These are phyloP conservation scores for Halteria grandinella DNA, from an alignment of 73 alveolate species.

Conservation along the genomic window DNA sequence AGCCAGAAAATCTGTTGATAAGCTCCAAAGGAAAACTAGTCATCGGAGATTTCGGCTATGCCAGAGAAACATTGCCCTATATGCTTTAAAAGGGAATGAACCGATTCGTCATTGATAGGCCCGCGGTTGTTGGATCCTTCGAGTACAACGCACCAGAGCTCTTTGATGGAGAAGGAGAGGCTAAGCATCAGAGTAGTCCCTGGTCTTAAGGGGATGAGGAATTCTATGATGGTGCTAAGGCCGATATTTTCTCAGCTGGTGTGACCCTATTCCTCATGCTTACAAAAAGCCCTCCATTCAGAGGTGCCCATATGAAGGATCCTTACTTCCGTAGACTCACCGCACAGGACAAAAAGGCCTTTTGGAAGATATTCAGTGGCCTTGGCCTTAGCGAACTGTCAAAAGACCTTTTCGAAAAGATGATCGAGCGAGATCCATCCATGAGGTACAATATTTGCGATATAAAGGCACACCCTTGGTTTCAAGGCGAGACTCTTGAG, in stretches of 20 bases:
- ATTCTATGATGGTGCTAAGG: slow-evolving; percentile 51
- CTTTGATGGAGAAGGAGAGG: slow-evolving; percentile 5
- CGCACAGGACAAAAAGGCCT: slow-evolving; percentile 35
- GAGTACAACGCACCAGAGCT: slow-evolving; percentile 69
- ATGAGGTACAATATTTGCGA: slow-evolving; percentile 26
- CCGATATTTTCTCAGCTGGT: slow-evolving; percentile 57
- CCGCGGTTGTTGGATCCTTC: slow-evolving; percentile 15
- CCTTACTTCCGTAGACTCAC: slow-evolving; percentile 53
- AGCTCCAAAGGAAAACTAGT: slow-evolving; percentile 37
- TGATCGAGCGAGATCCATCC: slow-evolving; percentile 47
- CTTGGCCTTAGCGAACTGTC: slow-evolving; percentile 1
- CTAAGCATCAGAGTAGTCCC: too few relatives aligned
- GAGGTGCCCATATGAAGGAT: slow-evolving; percentile 36
- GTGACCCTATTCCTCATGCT: slow-evolving; percentile 45
- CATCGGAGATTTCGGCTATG: slow-evolving; percentile 68
- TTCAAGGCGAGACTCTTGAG: slow-evolving; percentile 10
- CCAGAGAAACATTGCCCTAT: slow-evolving; percentile 15
- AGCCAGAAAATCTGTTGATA: slow-evolving; percentile 63
- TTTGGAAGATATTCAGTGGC: slow-evolving; percentile 53
- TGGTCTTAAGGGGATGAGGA: too few relatives aligned
- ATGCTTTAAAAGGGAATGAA: neutral
- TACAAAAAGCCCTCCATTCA: slow-evolving; percentile 54
- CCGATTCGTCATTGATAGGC: slow-evolving; percentile 4
- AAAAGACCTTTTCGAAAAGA: slow-evolving; percentile 52
- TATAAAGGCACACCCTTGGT: slow-evolving; percentile 62